These are phyloP conservation scores for Cucurbita moschata DNA, from an alignment of 306 rosid genomes.

Conservation along the genomic window DNA sequence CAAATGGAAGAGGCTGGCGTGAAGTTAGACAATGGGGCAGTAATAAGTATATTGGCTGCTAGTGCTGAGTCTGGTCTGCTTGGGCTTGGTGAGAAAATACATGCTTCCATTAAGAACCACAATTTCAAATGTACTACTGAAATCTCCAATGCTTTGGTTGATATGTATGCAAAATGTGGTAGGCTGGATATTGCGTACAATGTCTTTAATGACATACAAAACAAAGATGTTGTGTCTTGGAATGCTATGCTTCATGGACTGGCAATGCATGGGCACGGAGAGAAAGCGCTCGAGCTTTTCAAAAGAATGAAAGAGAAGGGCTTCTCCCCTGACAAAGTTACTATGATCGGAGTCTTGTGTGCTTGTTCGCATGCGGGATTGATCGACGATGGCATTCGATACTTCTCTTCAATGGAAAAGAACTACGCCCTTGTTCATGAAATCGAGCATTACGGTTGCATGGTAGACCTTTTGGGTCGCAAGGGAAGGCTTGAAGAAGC, in stretches of 20 bases:
- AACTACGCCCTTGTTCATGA: conserved; percentile 46
- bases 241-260: conserved; percentile 72
- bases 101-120: conserved; percentile 30
- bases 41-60: conserved; percentile 52
- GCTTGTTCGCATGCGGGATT: conserved; percentile 76
- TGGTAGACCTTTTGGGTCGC: conserved; percentile 77
- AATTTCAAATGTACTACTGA: conserved; percentile 40
- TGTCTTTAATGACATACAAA: conserved; percentile 27
- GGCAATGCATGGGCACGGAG: conserved; percentile 64
- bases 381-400: conserved; percentile 45
- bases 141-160: conserved; percentile 59
- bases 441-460: conserved; percentile 71
- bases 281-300: conserved; percentile 57
- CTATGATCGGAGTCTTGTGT: conserved; percentile 59
- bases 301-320: conserved; percentile 46
- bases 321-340: conserved; percentile 49
- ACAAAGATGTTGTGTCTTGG: conserved; percentile 67
- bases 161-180: conserved; percentile 83
- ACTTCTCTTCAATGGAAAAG: conserved; percentile 53
- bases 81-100: conserved; percentile 54
- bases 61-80: conserved; percentile 67
- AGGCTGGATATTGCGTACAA: conserved; percentile 35
- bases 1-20: conserved; percentile 48
- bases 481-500: conserved; percentile 73
- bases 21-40: conserved; percentile 43